Percentiles rank a stretch among this genome's conserved stretches.
These are phyloP conservation scores for Magnaporthiopsis rhizophila DNA, from an alignment of 2,329 filamentous ascomycete species.

Conservation along the genomic window DNA sequence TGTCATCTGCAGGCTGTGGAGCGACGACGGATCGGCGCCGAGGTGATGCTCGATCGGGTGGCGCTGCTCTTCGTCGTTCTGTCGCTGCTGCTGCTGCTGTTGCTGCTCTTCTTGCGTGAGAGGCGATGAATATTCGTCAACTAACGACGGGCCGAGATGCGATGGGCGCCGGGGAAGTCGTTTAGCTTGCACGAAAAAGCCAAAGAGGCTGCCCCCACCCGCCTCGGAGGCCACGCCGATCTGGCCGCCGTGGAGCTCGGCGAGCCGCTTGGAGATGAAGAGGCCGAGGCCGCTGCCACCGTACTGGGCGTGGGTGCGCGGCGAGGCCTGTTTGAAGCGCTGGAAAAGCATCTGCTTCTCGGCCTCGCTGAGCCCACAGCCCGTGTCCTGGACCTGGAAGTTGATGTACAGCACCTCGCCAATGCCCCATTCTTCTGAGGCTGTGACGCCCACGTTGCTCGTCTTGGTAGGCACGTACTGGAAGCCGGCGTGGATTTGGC, in stretches of 20 bases:
- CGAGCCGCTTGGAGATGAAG: constrained; percentile 56
- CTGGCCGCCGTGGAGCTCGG: constrained; percentile 56
- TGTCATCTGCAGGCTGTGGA: constrained; percentile 11
- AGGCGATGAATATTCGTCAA: no score
- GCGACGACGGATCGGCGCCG: constrained; percentile 4
- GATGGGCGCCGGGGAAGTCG: constrained; percentile 22
- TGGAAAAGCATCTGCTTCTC: constrained; percentile 61
- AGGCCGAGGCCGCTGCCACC: constrained; percentile 56
- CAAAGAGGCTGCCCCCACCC: constrained; percentile 52
- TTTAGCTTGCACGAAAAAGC: constrained; percentile 50
- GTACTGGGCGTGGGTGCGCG: constrained; percentile 46
- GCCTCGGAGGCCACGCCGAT: constrained; percentile 54
- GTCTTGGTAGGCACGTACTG: constrained; percentile 23
- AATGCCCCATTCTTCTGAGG: constrained; percentile 22
- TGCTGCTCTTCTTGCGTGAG: neutral
- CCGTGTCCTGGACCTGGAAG: constrained; percentile 57
- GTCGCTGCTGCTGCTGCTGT: no score
- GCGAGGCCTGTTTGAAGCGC: constrained; percentile 55
- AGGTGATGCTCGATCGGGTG: constrained; percentile 15
- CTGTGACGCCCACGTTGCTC: constrained; percentile 11
- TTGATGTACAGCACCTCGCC: constrained; percentile 27
- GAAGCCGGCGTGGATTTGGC: constrained; percentile 17
- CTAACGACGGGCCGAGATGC: no score
- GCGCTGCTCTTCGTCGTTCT: constrained; percentile 2
- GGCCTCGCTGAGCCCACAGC: constrained; percentile 51